Evolutionary conservation across 2,329 filamentous ascomycete species (phyloP), one percentile per base, ranked within the genome.

Genomic region (Emydomyces testavorans): DNA sequence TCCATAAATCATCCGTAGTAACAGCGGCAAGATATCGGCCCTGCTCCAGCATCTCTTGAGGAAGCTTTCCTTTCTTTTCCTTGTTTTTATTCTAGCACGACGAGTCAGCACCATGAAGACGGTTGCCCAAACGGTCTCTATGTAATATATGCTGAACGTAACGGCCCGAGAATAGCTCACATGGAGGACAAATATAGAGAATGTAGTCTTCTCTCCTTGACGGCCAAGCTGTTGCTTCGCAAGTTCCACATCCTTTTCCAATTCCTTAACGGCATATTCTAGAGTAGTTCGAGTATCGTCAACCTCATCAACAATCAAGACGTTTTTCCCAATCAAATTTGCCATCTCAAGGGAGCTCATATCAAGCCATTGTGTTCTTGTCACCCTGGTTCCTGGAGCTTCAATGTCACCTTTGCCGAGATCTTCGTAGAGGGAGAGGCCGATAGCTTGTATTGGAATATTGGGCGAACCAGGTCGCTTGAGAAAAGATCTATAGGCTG

Each of bases 361-460:
- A 67, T 98, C 92, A 50, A 98, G 80, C 92, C 92, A 98, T 77
- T 98, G 92, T 32, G 92, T 96, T 58, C 92, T 85, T 35, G 87
- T 96, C 58, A 98, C 92, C 72, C 93, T 92, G 56, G 86, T 95
- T 56, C 90, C 90, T 36, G 84, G 82, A 54, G 76, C 71, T 71
- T 98, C 92, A 60, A 86, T 74, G 44, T 71, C 71, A 50, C 77
- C 75, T 53, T 75, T 74, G 51, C 72, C 72, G 40, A 96, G 82
- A 54, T 80, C 76, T 72, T 98, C 92, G 75, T 98, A 98, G 48
- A 98, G 82, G 18, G 90, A 96, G 55, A 98, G 83, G 41, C 92
- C 92, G 66, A 98, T 98, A 55, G 92, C 92, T 76, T 98, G 92
- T 69, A 98, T 98, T 57, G 92, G 90, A 62, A 98, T 98, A 73